These are phyloP conservation scores for Suillus ampliporus DNA, from an alignment of 768 basidiomycete species.

Conservation along the genomic window DNA sequence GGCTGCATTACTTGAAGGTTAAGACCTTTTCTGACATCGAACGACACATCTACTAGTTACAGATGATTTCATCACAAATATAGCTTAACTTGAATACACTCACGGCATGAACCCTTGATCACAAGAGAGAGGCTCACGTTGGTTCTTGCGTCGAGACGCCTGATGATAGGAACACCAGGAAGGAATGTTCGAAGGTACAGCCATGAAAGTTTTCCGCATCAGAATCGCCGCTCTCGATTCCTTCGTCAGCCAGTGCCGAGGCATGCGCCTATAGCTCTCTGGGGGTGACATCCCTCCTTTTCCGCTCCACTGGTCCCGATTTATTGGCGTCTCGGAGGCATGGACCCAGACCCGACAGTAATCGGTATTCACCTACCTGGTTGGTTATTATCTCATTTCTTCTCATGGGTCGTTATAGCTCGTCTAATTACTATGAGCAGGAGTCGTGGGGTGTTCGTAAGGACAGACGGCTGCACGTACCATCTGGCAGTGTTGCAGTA, in stretches of 20 bases:
- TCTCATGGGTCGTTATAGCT: neutral
- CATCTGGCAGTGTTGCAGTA: neutral
- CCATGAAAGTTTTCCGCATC: neutral
- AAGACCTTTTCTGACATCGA: neutral
- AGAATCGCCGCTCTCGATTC: neutral
- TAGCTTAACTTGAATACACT: neutral
- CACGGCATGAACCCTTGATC: constrained; percentile 10
- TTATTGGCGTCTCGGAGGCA: neutral
- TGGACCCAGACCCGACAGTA: neutral
- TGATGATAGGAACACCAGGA: neutral
- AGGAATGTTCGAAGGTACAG: neutral
- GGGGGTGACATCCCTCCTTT: neutral
- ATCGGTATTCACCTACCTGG: neutral
- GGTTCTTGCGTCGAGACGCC: neutral
- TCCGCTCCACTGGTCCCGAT: too few species aligned
- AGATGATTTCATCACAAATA: neutral
- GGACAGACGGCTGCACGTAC: too few species aligned
- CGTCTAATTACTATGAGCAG: neutral
- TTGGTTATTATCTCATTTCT: neutral
- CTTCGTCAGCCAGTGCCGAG: neutral
- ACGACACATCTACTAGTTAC: neutral
- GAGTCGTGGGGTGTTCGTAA: neutral
- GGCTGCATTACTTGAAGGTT: neutral
- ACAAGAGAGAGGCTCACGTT: neutral
- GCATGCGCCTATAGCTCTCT: neutral